These are phyloP conservation scores for Cryphonectria nitschkei DNA, from an alignment of 2,329 filamentous ascomycete genomes.

Conservation along the genomic window DNA sequence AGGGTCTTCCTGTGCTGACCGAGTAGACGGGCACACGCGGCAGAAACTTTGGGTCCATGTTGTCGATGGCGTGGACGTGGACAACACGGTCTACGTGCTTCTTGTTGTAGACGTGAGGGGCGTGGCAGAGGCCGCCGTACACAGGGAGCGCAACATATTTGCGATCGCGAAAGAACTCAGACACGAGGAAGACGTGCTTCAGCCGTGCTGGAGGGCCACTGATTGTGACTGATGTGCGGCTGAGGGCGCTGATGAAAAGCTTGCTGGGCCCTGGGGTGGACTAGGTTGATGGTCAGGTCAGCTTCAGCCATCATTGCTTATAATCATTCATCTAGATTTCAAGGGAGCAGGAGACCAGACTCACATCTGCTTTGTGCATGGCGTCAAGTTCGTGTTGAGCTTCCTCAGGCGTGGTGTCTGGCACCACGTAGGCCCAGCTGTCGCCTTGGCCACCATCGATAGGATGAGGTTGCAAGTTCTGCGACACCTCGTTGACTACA, in stretches of 20 bases:
- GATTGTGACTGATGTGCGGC: constrained; percentile 40
- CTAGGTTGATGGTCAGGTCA: constrained; percentile 9
- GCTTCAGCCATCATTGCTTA: no score
- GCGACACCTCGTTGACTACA: constrained; percentile 46
- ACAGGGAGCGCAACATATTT: constrained; percentile 39
- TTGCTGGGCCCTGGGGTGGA: constrained; percentile 38
- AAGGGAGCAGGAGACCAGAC: neutral
- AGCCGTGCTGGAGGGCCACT: constrained; percentile 43
- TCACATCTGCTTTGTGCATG: constrained; percentile 34
- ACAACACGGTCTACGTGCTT: neutral
- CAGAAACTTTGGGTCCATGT: neutral
- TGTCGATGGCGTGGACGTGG: neutral
- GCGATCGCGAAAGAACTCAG: constrained; percentile 38
- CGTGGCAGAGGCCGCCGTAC: constrained; percentile 10
- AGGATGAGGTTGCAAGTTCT: constrained; percentile 43
- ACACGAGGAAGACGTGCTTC: constrained; percentile 35
- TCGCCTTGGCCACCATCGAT: constrained; percentile 32
- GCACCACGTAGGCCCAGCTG: constrained; percentile 48
- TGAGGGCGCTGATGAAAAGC: constrained; percentile 46
- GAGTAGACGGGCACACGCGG: constrained; percentile 39
- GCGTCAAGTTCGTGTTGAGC: constrained; percentile 45
- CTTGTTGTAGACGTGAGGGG: constrained; percentile 15
- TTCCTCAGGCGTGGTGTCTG: constrained; percentile 36
- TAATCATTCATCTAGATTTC: no score
- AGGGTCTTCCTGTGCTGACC: constrained; percentile 37